Evolutionary conservation across 2,329 filamentous ascomycete genomes (phyloP).

Genomic region (Knoxdaviesia capensis): DNA sequence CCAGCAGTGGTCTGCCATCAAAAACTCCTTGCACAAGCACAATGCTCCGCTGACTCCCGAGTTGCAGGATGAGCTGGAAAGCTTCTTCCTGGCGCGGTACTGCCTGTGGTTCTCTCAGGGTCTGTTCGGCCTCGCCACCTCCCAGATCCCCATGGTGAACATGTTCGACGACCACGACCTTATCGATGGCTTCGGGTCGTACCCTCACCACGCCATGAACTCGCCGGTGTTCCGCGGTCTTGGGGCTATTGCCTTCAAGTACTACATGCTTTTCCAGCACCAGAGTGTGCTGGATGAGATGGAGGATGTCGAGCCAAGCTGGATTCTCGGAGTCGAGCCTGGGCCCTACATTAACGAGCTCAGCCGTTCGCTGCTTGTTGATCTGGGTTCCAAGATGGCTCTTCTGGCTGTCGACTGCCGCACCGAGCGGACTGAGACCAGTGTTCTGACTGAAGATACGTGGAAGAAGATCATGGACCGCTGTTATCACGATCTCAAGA

Average conservation of each 20-base stretch:
- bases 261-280: slow-evolving; percentile 97
- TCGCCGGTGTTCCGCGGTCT: slow-evolving; percentile 78
- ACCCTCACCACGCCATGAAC: slow-evolving; percentile 78
- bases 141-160: slow-evolving; percentile 96
- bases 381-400: slow-evolving; percentile 56
- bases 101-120: slow-evolving; percentile 93
- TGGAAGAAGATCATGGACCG: slow-evolving; percentile 78
- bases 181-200: slow-evolving; percentile 83
- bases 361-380: slow-evolving; percentile 73
- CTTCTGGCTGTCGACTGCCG: slow-evolving; percentile 80
- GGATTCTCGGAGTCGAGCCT: slow-evolving; percentile 59
- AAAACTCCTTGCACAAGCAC: slow-evolving; percentile 63
- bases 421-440: slow-evolving; percentile 70
- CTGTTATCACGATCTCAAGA: slow-evolving; percentile 60
- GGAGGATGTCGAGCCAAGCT: slow-evolving; percentile 70
- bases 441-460: slow-evolving; percentile 60
- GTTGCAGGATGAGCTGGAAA: slow-evolving; percentile 76
- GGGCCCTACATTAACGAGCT: slow-evolving; percentile 82
- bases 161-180: slow-evolving; percentile 94
- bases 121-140: slow-evolving; percentile 76
- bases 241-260: slow-evolving; percentile 88
- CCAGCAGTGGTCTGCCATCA: slow-evolving; percentile 65
- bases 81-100: slow-evolving; percentile 76
- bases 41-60: slow-evolving; percentile 55
- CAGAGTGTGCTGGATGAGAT: slow-evolving; percentile 72